Evolutionary conservation across 78 protist species (phyloP).

Genomic region (Paratrimastix pyriformis): DNA sequence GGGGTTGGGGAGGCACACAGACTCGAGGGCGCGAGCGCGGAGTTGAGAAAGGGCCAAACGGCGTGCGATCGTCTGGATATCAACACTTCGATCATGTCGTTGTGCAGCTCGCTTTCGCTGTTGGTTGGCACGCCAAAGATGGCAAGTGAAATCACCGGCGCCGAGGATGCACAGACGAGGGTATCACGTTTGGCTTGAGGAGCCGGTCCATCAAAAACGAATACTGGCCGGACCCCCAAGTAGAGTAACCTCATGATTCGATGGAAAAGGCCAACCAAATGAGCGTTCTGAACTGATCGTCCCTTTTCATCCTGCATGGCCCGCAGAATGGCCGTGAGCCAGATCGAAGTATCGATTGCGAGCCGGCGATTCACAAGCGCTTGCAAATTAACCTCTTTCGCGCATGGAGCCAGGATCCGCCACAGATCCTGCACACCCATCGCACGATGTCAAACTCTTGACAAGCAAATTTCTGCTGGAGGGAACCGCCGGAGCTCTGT

Average conservation of each 20-base stretch:
- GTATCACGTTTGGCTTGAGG: too few species aligned
- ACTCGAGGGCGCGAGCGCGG: not conserved
- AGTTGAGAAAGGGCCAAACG: not conserved
- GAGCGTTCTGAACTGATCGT: slow-evolving; percentile 31
- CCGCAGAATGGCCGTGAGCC: slow-evolving; percentile 45
- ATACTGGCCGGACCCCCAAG: slow-evolving; percentile 33
- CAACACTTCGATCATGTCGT: too few species aligned
- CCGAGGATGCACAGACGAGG: too few species aligned
- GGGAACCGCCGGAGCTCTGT: too few species aligned
- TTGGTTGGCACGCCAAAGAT: too few species aligned
- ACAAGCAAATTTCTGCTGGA: too few species aligned
- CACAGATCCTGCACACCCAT: slow-evolving; percentile 65
- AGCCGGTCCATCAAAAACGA: slow-evolving; percentile 57
- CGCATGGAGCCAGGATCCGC: slow-evolving; percentile 41
- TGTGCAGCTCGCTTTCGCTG: too few species aligned
- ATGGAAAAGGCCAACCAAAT: slow-evolving; percentile 43
- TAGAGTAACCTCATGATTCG: slow-evolving; percentile 38
- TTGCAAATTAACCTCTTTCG: slow-evolving; percentile 21
- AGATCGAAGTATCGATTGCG: slow-evolving; percentile 56
- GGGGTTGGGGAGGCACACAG: too few species aligned
- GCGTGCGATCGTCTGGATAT: not conserved
- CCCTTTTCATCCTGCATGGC: slow-evolving; percentile 37
- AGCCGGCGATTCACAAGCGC: slow-evolving; percentile 13
- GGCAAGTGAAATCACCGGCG: too few species aligned
- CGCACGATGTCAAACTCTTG: too few species aligned